Evolutionary conservation across 305 asterid genomes (phyloP), one percentile per base, ranked within the genome.

Genomic region (Rubia peregrina): DNA sequence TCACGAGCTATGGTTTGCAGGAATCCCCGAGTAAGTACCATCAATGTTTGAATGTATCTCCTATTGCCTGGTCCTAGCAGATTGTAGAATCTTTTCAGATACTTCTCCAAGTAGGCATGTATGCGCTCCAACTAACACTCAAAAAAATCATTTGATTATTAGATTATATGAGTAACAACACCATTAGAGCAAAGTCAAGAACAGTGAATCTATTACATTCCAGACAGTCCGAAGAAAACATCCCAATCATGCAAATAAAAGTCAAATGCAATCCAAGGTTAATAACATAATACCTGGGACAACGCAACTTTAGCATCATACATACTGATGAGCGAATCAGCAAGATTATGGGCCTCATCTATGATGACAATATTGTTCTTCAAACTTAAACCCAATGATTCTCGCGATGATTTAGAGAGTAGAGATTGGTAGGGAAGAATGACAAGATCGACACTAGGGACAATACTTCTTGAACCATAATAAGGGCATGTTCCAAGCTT

Each of bases 261-360:
- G 41, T 46, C 16, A 56, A 78, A 9, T 41, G 26, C 55, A 73
- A 49, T 24, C 63, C 70, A 56, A 48, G 63, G 75, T 9, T 71
- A n/a, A 49, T 51, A 48, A 49, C 51, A 48, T 26, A 74, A 71
- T 83, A 94, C 99, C 96, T 94, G 99, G 19, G 87, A 76, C 74
- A 84, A 41, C 19, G 93, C 79, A 73, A 94, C 83, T 80, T 86
- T 88, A 61, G 94, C 90, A 67, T 94, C 88, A 70, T 91, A 84
- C 98, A 94, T 91, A 77, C 88, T 86, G 82, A 90, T 87, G 69
- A 94, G 93, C 69, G 98, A 88, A 74, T 94, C 99, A 71, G 99
- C 98, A 61, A 94, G 90, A 85, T 94, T 94, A 76, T 94, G 99
- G 77, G 99, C 99, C 82, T 94, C 99, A 9, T 94, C 99, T 69